Base-by-base conservation (phyloP, 2,329 filamentous ascomycete genomes). In the Fusarium goolgardi region DNA sequence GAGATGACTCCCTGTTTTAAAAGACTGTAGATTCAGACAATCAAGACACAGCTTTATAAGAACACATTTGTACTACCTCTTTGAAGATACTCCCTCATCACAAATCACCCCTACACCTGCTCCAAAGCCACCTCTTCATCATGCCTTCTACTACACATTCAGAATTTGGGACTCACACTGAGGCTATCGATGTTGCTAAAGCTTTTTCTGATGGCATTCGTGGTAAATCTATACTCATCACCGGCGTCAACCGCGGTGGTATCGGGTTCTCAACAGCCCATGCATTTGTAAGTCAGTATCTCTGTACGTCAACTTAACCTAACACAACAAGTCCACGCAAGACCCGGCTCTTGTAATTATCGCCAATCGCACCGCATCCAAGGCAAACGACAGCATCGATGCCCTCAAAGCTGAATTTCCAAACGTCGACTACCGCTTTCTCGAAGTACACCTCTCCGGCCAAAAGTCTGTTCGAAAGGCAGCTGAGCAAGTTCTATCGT, bases 71-170 rank as follows among this genome's bases (percentile, higher is more conserved):
- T 3, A 25, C 9, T 13, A 10, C 18, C 6, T 5, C 6, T 11
- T 0, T 27, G 10, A n/a, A 18, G 23, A 2, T 2, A 23, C 0
- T 20, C 4, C 5, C 25, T 25, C 6, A 25, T 25, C n/a, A 21
- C 21, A 21, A 21, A 21, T 21, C 21, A 2, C 27, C 10, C 27
- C 27, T 27, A 29, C 10, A 29, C 27, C 27, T 29, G 27, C 11
- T 29, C 27, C 27, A 11, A 2, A 27, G 27, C 4, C 27, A 18
- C 15, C 15, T 10, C 4, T 16, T 12, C 16, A 20, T 4, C 43
- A 63, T 63, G 59, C 37, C 59, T 6, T 47, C 58, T n/a, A 63
- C 58, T 8, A 63, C 58, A 18, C 11, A 57, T 16, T 4, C 31
- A 27, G 43, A 63, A 1, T 63, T 63, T 23, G 35, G 31, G 8